Base-by-base conservation (phyloP, 202 grass and related monocot species). In the Cymbopogon flexuosus region DNA sequence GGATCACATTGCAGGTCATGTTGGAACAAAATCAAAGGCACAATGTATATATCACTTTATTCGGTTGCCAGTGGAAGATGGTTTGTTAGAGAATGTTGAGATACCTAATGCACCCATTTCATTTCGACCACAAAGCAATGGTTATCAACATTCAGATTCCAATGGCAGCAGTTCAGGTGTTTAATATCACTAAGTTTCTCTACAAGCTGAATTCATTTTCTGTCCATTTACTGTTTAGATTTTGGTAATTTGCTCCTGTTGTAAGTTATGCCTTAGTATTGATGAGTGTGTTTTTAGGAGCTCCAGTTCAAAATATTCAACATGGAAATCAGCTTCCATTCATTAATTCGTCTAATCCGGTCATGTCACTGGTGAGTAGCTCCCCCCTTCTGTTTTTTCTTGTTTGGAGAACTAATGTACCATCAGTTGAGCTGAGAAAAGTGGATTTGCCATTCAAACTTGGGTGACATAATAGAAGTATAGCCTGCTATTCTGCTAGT, bases 41-140 rank as follows among this genome's bases (percentile, higher is more conserved):
- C 94, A 97, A 70, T 97, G 94, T 80, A 97, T 93, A 81, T 84
- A 93, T 70, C 91, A 97, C 87, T 97, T 97, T 88, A 86, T 97
- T 75, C 81, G 87, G 72, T 73, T 97, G 85, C 94, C 87, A 9
- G 84, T 97, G 35, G 89, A 97, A 67, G 83, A 93, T 75, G 84
- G 83, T 73, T 79, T 97, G 12, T 78, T 97, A 75, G 89, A 97
- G 56, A 92, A 87, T 46, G 84, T 97, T 83, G 87, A 92, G 86
- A 72, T 93, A 63, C 85, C 87, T 45, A 60, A 85, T 74, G 81
- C 78, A 34, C 41, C 57, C 22, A 35, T 85, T 29, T 57, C 79
- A 21, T 33, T 70, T 70, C 79, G 73, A 80, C 49, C 47, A 29
- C 82, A 73, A 64, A 71, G 64, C 31, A 74, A 79, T 78, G 62